A percentile compares a stretch with the other conserved stretches of the same genome.
These are phyloP conservation scores for Acacia concinna DNA, from an alignment of 331 rosid genomes.

Conservation along the genomic window DNA sequence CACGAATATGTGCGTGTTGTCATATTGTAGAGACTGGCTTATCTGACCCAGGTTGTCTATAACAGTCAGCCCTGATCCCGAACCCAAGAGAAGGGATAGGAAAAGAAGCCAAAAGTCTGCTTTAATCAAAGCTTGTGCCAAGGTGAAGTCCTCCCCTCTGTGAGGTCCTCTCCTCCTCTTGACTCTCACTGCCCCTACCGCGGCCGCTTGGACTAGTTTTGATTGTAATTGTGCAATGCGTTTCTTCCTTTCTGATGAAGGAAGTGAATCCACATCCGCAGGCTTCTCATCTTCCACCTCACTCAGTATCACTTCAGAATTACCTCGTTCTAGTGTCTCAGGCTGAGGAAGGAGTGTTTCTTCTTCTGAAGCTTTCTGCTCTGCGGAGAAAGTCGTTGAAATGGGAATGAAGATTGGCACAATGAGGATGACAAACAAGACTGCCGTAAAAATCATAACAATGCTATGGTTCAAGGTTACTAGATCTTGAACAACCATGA, in stretches of 20 bases:
- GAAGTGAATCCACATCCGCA: conserved; percentile 63
- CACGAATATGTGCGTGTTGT: conserved; percentile 57
- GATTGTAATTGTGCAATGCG: conserved; percentile 72
- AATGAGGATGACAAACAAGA: conserved; percentile 56
- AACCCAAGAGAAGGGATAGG: conserved; percentile 62
- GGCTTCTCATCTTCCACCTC: conserved; percentile 97
- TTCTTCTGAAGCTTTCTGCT: conserved; percentile 39
- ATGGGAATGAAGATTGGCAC: conserved; percentile 70
- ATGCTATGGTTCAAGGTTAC: conserved; percentile 47
- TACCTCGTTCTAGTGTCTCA: conserved; percentile 39
- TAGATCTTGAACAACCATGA: conserved; percentile 74
- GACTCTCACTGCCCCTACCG: conserved; percentile 82
- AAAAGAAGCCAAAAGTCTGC: conserved; percentile 87
- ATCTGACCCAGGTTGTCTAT: conserved; percentile 82
- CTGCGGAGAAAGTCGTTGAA: conserved; percentile 42
- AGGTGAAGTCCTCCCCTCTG: conserved; percentile 87
- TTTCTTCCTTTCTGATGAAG: conserved; percentile 71
- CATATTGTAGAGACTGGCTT: conserved; percentile 64
- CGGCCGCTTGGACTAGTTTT: conserved; percentile 83
- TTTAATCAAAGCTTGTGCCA: conserved; percentile 66
- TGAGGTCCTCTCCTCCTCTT: conserved; percentile 83
- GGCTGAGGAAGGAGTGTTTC: conserved; percentile 62
- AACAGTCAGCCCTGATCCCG: conserved; percentile 81
- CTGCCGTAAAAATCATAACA: conserved; percentile 34
- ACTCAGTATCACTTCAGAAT: conserved; percentile 66